A percentile compares a stretch with the other conserved stretches of the same genome.
phyloP scores from a whole-genome alignment of 2,329 filamentous ascomycete genomes.

The Aspergillus sp. region DNA sequence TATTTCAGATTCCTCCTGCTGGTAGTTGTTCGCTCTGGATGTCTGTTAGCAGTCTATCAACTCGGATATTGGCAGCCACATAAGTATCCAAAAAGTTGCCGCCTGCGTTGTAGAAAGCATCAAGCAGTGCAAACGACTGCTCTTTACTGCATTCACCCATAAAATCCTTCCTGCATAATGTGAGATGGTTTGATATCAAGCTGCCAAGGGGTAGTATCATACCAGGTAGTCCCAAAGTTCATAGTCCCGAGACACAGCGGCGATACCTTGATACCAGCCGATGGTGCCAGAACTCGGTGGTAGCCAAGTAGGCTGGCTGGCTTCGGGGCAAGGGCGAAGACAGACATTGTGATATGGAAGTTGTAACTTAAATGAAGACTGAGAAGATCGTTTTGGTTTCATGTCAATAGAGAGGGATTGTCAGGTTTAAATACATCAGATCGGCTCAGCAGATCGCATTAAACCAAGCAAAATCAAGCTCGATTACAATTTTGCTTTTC shows the following conservation, averaged over 20 bases:
- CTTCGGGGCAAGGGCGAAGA: not conserved
- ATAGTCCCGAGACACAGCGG: constrained; percentile 30
- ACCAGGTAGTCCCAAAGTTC: constrained; percentile 21
- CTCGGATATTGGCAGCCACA: not conserved
- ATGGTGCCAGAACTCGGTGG: constrained; percentile 21
- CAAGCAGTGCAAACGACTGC: constrained; percentile 42
- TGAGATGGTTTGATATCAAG: not conserved
- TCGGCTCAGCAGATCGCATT: too few relatives aligned
- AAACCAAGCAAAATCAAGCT: too few relatives aligned
- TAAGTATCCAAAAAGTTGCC: constrained; percentile 51
- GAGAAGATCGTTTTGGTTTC: too few relatives aligned
- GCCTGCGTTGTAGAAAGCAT: constrained; percentile 43
- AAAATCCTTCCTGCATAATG: not conserved
- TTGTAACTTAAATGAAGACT: too few relatives aligned
- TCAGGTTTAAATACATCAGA: too few relatives aligned
- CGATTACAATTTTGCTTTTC: too few relatives aligned
- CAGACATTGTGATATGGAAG: not conserved
- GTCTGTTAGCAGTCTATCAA: not conserved
- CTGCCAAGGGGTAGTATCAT: not conserved
- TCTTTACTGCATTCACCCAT: constrained; percentile 40
- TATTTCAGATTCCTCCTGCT: constrained; percentile 34
- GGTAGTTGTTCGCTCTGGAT: constrained; percentile 42
- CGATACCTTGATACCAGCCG: constrained; percentile 23
- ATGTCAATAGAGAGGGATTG: too few relatives aligned
- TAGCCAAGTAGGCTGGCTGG: constrained; percentile 8